These are phyloP conservation scores for Zostera marina DNA, from an alignment of 116 monocot genomes.

Conservation along the genomic window DNA sequence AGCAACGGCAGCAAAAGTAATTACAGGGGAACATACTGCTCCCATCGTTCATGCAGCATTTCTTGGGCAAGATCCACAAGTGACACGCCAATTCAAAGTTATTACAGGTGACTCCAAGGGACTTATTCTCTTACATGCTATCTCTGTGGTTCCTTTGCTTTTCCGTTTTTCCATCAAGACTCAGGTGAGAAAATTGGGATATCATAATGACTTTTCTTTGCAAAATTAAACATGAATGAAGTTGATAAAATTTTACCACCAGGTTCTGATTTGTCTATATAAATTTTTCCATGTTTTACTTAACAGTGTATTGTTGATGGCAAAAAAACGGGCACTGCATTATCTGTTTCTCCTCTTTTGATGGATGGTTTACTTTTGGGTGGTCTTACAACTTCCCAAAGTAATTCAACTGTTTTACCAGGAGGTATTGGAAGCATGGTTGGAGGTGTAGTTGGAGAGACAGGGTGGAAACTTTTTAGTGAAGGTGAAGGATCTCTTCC, in stretches of 20 bases:
- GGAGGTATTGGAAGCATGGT: conserved; percentile 75
- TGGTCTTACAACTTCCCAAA: conserved; percentile 40
- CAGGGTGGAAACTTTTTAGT: conserved; percentile 71
- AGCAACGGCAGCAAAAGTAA: conserved; percentile 50
- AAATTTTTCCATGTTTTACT: not conserved
- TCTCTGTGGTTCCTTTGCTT: conserved; percentile 60
- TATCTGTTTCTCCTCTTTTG: conserved; percentile 56
- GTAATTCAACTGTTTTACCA: conserved; percentile 19
- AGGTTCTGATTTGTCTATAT: not conserved
- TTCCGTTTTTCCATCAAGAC: conserved; percentile 70
- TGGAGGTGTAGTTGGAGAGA: conserved; percentile 68
- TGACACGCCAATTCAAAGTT: conserved; percentile 72
- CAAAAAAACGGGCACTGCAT: conserved; percentile 51
- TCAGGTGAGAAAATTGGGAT: conserved; percentile 29
- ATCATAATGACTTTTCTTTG: not conserved
- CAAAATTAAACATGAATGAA: not conserved
- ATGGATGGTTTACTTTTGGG: conserved; percentile 28
- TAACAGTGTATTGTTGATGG: conserved; percentile 76
- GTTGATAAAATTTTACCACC: not conserved
- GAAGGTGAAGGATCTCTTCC: conserved; percentile 75
- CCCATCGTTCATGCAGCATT: conserved; percentile 80
- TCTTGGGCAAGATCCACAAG: conserved; percentile 64
- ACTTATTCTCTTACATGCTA: conserved; percentile 59
- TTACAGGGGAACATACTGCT: conserved; percentile 60
- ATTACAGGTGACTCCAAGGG: conserved; percentile 90